Evolutionary conservation across 352 stramenopile genomes (phyloP), one percentile per base, ranked within the genome.

Genomic region (Globisporangium cystogenes): DNA sequence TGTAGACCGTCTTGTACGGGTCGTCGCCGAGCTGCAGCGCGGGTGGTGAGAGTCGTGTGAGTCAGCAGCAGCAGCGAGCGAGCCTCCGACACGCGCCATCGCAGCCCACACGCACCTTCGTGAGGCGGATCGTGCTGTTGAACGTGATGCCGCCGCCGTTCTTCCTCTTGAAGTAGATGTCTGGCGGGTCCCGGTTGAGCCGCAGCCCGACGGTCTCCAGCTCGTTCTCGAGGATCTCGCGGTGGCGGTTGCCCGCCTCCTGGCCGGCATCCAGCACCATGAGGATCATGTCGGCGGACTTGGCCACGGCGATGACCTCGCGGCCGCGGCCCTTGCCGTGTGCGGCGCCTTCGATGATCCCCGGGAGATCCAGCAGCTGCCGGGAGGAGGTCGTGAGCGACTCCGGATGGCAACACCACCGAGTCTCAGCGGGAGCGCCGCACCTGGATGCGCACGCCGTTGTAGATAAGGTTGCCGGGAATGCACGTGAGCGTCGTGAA

Each of bases 271-370:
- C 97, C 27, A 99, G 75, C 20, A 99, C 97, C 86, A 99, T 99
- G 39, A 99, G 70, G 62, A 99, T 98, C 63, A 99, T 94, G 77
- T 99, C 97, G n/a, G 96, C 94, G 41, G 86, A 97, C 69, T 98
- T 96, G 49, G 97, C 97, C 12, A 99, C 96, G 27, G 97, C 96
- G 73, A 99, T 99, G 26, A 99, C 97, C 73, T 99, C 95, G 41
- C 96, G 90, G 55, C 97, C 97, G 61, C 97, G 86, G 41, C 97
- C 97, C 57, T 97, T 97, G 52, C 97, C 97, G 67, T 99, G 91
- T 1, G 97, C 96, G 37, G 97, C 97, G 37, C 97, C 97, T 87
- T 99, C 97, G 74, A 99, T 99, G 68, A 99, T 99, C 85, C 97
- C 97, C 2, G 97, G 97, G 48, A 99, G 76, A 96, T 99, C 97